A percentile compares a stretch with the other conserved stretches of the same genome.
Conservation (phyloP, 495 filamentous ascomycete genomes). For the Tuber magnatum region DNA sequence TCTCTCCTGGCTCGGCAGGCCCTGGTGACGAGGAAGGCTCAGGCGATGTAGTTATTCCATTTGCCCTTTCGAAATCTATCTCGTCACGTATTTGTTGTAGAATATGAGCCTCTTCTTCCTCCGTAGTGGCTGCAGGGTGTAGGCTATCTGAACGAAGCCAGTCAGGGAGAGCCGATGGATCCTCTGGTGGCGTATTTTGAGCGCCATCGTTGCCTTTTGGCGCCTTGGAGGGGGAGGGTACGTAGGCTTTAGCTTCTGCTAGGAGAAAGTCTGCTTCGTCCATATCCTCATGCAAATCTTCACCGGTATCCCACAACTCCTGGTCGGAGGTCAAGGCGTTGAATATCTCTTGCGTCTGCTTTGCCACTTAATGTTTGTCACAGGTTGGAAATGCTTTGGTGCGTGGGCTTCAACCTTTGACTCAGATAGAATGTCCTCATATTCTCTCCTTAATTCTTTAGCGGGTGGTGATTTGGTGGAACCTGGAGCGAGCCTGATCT, state of each 20-base stretch:
- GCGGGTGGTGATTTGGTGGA: background rate
- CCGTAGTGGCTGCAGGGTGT: conserved; percentile 5
- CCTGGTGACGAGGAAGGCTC: background rate
- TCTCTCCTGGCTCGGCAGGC: background rate
- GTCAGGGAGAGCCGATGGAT: background rate
- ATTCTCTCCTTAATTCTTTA: background rate
- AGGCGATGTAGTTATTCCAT: conserved; percentile 4
- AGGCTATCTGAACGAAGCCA: conserved; percentile 12
- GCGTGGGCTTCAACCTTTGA: background rate
- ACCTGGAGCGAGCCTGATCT: conserved; percentile 10
- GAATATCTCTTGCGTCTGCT: conserved; percentile 21
- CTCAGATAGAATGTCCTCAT: conserved; percentile 6
- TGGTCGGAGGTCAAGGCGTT: conserved; percentile 7
- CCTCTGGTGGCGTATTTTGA: background rate
- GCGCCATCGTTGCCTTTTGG: background rate
- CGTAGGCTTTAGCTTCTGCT: conserved; percentile 9
- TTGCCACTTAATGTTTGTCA: background rate
- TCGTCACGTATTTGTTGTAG: conserved; percentile 30
- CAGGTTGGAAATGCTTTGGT: background rate
- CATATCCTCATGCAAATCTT: background rate
- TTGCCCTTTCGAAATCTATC: conserved; percentile 24
- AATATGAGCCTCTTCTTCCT: conserved; percentile 23
- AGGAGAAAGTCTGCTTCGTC: conserved; percentile 27
- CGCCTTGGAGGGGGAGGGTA: background rate
- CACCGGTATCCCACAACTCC: conserved; percentile 3